Evolutionary conservation across 2,329 filamentous ascomycete genomes (phyloP).

Genomic region (Curvularia spicifera): DNA sequence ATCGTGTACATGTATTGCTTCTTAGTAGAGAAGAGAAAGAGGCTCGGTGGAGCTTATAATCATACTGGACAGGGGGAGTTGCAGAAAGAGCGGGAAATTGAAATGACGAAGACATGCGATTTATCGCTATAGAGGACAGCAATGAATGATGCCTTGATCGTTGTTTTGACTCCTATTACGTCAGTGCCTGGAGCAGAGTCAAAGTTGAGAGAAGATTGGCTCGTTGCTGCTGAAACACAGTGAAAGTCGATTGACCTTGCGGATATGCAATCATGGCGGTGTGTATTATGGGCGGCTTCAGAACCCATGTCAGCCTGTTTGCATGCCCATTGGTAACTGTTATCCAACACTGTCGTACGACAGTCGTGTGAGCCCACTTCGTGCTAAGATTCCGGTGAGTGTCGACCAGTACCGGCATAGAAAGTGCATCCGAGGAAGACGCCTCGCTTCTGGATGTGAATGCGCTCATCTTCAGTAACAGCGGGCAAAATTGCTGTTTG

Average conservation of each 20-base stretch:
- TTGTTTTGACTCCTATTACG: too few species aligned
- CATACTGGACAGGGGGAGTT: too few species aligned
- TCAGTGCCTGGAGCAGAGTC: neutral
- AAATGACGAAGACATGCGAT: too few species aligned
- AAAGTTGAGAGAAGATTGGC: neutral
- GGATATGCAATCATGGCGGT: neutral
- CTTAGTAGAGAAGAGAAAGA: too few species aligned
- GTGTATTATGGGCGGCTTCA: neutral
- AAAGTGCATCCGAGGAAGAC: constrained; percentile 2
- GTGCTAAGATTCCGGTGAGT: constrained; percentile 20
- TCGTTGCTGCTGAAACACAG: neutral
- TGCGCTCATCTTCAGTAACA: neutral
- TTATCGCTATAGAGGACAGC: too few species aligned
- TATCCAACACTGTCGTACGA: neutral
- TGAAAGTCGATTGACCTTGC: neutral
- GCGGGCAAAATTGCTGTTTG: neutral
- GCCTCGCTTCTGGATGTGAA: neutral
- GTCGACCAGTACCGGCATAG: neutral
- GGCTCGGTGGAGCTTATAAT: too few species aligned
- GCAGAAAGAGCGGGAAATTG: too few species aligned
- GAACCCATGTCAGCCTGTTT: neutral
- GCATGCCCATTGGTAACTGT: neutral
- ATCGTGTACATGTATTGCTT: too few species aligned
- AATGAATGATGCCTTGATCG: too few species aligned
- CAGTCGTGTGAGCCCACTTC: neutral